These are phyloP conservation scores for Oryza australiensis DNA, from an alignment of 176 grass and related monocot genomes.

Conservation along the genomic window DNA sequence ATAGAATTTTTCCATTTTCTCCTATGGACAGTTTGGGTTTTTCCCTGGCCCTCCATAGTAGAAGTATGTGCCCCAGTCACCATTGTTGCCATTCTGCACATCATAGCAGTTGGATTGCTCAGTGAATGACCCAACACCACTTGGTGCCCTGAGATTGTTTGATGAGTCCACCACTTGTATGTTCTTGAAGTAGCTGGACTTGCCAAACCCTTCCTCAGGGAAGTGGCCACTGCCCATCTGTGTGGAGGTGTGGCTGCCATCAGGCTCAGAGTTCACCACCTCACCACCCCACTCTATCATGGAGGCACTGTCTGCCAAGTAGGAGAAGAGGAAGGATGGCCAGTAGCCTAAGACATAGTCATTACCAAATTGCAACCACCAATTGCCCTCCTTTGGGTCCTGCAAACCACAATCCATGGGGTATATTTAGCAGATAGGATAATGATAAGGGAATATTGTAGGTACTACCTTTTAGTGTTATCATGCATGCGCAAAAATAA, in stretches of 20 bases:
- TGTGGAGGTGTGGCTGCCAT: slow-evolving; percentile 77
- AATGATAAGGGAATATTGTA: slow-evolving; percentile 30
- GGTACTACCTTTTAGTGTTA: slow-evolving; percentile 27
- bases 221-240: slow-evolving; percentile 87
- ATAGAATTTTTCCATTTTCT: neutral
- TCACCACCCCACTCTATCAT: slow-evolving; percentile 93
- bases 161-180: slow-evolving; percentile 77
- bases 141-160: slow-evolving; percentile 76
- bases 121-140: slow-evolving; percentile 67
- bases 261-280: slow-evolving; percentile 75
- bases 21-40: slow-evolving; percentile 80
- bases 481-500: slow-evolving; percentile 35
- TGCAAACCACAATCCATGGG: slow-evolving; percentile 13
- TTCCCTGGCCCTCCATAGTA: slow-evolving; percentile 85
- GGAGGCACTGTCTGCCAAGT: slow-evolving; percentile 69
- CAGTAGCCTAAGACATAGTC: slow-evolving; percentile 75
- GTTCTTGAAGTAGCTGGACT: slow-evolving; percentile 88
- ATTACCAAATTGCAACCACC: slow-evolving; percentile 81
- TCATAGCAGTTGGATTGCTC: slow-evolving; percentile 92
- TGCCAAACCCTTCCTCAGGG: slow-evolving; percentile 83
- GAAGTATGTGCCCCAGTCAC: slow-evolving; percentile 80
- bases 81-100: slow-evolving; percentile 89
- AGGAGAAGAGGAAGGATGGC: slow-evolving; percentile 85
- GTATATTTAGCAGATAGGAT: slow-evolving; percentile 18
- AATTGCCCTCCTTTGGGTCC: slow-evolving; percentile 85